A percentile compares a stretch with the other conserved stretches of the same genome.
These are phyloP conservation scores for Phytophthora boehmeriae DNA, from an alignment of 352 stramenopile species.

Conservation along the genomic window DNA sequence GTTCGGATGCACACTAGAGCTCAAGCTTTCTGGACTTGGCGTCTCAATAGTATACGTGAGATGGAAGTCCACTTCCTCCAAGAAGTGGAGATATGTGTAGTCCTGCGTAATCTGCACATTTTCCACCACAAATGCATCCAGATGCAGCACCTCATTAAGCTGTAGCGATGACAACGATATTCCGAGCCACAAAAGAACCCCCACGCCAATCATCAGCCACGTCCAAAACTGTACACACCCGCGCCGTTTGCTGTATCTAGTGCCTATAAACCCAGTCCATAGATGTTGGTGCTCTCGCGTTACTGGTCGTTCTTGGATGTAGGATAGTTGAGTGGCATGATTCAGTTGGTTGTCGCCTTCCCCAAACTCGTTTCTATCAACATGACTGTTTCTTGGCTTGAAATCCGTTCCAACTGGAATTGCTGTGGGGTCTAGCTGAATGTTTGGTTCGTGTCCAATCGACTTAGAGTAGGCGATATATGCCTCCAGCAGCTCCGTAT, in stretches of 20 bases:
- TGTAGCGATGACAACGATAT: conserved; percentile 42
- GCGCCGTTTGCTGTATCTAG: conserved; percentile 42
- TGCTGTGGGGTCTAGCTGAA: conserved; percentile 80
- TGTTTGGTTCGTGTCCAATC: conserved; percentile 77
- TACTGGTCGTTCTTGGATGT: conserved; percentile 42
- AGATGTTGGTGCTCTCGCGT: conserved; percentile 42
- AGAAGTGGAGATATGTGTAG: conserved; percentile 64
- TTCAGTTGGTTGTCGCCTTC: conserved; percentile 23
- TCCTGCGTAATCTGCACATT: conserved; percentile 57
- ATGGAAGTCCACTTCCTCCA: conserved; percentile 65
- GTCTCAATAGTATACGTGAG: conserved; percentile 60
- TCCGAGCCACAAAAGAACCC: conserved; percentile 34
- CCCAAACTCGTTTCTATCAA: conserved; percentile 69
- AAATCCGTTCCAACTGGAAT: conserved; percentile 33
- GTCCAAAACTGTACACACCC: conserved; percentile 43
- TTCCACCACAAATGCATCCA: conserved; percentile 62
- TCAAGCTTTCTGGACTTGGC: conserved; percentile 15
- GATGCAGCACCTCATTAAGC: conserved; percentile 67
- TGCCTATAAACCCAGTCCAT: conserved; percentile 59
- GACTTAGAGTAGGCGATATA: conserved; percentile 94
- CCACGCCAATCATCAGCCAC: conserved; percentile 44
- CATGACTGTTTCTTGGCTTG: conserved; percentile 46
- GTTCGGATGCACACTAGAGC: conserved; percentile 14
- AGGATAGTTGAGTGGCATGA: conserved; percentile 28
- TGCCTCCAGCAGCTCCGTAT: conserved; percentile 94